Evolutionary conservation across 257 asterid genomes (phyloP).

Genomic region (Plectranthus barbatus): DNA sequence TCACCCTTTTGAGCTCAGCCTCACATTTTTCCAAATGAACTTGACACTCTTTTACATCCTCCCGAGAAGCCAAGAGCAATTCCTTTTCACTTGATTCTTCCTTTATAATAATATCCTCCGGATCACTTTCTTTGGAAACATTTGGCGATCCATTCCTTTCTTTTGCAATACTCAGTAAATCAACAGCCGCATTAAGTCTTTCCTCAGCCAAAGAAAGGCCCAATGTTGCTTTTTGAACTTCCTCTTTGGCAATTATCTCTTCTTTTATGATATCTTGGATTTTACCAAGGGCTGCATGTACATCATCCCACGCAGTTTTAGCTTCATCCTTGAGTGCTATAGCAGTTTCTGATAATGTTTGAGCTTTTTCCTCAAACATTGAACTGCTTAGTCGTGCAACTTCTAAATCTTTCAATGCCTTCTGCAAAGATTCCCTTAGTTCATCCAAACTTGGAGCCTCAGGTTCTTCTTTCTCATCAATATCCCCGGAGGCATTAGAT

Average conservation of each 20-base stretch:
- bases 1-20: constrained; percentile 61
- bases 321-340: constrained; percentile 87
- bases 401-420: constrained; percentile 71
- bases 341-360: constrained; percentile 82
- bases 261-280: constrained; percentile 59
- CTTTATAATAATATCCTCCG: constrained; percentile 21
- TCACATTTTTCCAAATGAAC: constrained; percentile 54
- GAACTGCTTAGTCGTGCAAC: constrained; percentile 64
- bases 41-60: constrained; percentile 49
- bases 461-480: constrained; percentile 31
- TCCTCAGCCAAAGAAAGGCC: constrained; percentile 86
- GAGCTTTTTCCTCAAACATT: constrained; percentile 84
- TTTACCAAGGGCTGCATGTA: constrained; percentile 36
- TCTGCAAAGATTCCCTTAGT: constrained; percentile 66
- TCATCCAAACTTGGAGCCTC: constrained; percentile 62
- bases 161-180: constrained; percentile 34
- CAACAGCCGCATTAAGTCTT: constrained; percentile 57
- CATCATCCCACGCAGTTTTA: constrained; percentile 55
- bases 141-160: constrained; percentile 23
- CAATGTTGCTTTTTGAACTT: constrained; percentile 51
- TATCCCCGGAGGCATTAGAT: constrained; percentile 27
- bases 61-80: constrained; percentile 49
- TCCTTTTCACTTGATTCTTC: constrained; percentile 43
- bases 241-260: constrained; percentile 68
- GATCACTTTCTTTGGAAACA: constrained; percentile 18